These are phyloP conservation scores for Globisporangium recalcitrans DNA, from an alignment of 352 stramenopile genomes.

Conservation along the genomic window DNA sequence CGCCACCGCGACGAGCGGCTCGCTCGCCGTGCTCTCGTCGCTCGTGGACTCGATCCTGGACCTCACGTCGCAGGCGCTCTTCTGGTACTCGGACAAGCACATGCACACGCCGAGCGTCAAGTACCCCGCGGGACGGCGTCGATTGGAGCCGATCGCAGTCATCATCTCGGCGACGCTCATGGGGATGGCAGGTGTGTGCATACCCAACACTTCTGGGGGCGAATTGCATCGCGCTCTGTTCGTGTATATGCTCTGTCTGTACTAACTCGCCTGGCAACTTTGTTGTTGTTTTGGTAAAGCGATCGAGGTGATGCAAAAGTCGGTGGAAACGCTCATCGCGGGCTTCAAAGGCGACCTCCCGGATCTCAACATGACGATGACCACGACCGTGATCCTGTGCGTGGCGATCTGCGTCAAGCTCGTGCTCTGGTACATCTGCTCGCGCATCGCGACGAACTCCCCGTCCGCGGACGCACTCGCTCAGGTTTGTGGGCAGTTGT, in stretches of 20 bases:
- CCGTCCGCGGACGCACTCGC: conserved; percentile 68
- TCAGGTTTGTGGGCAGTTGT: conserved; percentile 25
- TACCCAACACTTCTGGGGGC: no score
- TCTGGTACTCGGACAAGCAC: conserved; percentile 93
- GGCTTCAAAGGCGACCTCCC: conserved; percentile 58
- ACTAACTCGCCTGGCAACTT: not conserved
- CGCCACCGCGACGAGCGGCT: conserved; percentile 77
- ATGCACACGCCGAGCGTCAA: conserved; percentile 86
- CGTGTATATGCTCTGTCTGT: conserved; percentile 2
- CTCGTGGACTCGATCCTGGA: conserved; percentile 93
- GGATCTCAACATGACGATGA: conserved; percentile 58
- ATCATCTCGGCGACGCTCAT: conserved; percentile 96
- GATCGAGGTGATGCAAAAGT: conserved; percentile 94
- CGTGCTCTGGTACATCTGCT: conserved; percentile 73
- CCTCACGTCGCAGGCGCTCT: conserved; percentile 90
- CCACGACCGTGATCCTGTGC: conserved; percentile 65
- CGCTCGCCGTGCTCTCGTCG: conserved; percentile 92
- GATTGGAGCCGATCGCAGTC: conserved; percentile 94
- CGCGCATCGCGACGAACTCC: conserved; percentile 57
- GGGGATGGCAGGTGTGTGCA: conserved; percentile 93
- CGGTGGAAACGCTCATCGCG: conserved; percentile 72
- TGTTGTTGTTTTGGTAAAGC: conserved; percentile 24
- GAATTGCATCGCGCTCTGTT: not conserved
- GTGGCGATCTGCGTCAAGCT: conserved; percentile 81
- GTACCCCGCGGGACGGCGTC: conserved; percentile 90